Evolutionary conservation across 2,329 filamentous ascomycete species (phyloP), one percentile per base, ranked within the genome.

Genomic region (Tolypocladium inflatum): DNA sequence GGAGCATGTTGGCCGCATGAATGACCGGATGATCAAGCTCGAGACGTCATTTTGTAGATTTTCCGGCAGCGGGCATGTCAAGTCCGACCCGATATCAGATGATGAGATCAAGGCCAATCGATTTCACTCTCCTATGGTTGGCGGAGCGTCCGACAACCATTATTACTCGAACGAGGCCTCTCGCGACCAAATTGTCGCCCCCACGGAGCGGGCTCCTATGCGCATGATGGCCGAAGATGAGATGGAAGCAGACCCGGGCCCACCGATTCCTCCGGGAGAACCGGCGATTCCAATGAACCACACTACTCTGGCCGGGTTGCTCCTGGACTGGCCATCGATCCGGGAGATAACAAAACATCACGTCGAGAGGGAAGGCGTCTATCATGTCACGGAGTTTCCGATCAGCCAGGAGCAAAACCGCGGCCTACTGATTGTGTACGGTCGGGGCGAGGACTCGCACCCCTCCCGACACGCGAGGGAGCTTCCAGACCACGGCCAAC

Each of bases 221-320:
- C 67, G 64, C 5, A 63, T 69, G 61, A 69, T 71, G 65, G 66
- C 64, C 4, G 80, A 79, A 43, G 78, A 83, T 38, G 76, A 80
- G 56, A 70, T 76, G 55, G 80, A 83, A 58, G 73, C 74, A 2
- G 77, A 80, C 51, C 79, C 80, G 23, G 78, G 79, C 9, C 78
- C 78, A 9, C 73, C 78, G 13, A 79, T 82, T 8, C 75, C 73
- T 15, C 80, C 80, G 1, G 85, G 84, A 53, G 80, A 85, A 63
- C 82, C 89, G 17, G 83, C 88, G 2, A 89, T 96, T 58, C 89
- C 91, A 1, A 83, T 86, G 35, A 90, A 96, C 63, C 93, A 97
- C 67, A 95, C 90, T 0, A 97, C 92, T 0, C 84, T 91, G n/a
- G 91, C 91, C 1, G 90, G 94, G 55, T 83, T 91, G 61, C 77